Evolutionary conservation across 2,329 filamentous ascomycete genomes (phyloP), one percentile per base, ranked within the genome.

Genomic region (Sporothrix brasiliensis): DNA sequence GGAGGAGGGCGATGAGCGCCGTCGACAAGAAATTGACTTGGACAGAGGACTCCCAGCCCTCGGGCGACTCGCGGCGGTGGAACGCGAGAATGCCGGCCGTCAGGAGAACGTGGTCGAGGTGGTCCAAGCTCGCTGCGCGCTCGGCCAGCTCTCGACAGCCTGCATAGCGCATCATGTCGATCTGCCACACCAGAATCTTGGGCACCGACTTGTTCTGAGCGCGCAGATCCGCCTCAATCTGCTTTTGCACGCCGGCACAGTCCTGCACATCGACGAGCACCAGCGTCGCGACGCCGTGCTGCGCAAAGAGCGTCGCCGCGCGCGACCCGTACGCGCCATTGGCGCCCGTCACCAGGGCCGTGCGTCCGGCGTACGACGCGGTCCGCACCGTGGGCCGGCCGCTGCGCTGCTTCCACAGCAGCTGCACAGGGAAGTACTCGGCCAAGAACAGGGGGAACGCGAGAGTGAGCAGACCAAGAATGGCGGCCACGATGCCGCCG

Each of bases 21-120:
- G 75, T 78, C 1, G 79, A 79, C 9, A 80, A 73, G 66, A 76
- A 80, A 74, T 80, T 80, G 73, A 80, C 77, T 73, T 80, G 79
- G 2, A 80, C 53, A 78, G 77, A 78, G 0, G 77, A 79, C 75
- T 80, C 79, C 79, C 79, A 80, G 54, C 79, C 79, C 70, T 80
- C 79, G 6, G 79, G 78, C 9, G 79, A 80, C 68, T 77, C 76
- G 70, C 76, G 77, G 49, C 78, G 77, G 30, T 79, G 72, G 24
- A 80, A 80, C 24, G 79, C 73, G 3, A 80, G 74, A n/a, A 80
- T 79, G 0, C 79, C 79, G 10, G 79, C 79, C 0, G 79, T 79
- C 75, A 80, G 74, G 72, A 80, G 72, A 19, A 77, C 79, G 72
- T 80, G 79, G 41, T 80, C 79, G 2, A 80, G 74, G 39, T 74